Conservation (phyloP, 169 alveolate genomes). For the Cardiosporidium cionae region DNA sequence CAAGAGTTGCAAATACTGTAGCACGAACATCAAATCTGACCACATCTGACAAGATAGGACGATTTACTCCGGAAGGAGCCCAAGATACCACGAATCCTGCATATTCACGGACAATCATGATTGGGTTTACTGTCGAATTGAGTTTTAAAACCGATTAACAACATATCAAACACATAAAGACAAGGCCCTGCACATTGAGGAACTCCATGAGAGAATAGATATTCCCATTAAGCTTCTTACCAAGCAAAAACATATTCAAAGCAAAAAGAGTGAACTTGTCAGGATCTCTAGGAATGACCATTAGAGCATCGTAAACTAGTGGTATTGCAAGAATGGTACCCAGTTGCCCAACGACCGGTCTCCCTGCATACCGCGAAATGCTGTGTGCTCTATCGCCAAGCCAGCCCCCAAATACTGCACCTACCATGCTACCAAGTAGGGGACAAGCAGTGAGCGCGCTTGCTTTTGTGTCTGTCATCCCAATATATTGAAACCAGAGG, state of each 20-base stretch:
- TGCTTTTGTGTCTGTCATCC: slow-evolving; percentile 69
- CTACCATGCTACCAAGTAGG: slow-evolving; percentile 71
- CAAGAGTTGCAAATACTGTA: slow-evolving; percentile 63
- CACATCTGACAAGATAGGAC: slow-evolving; percentile 76
- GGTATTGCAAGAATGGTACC: slow-evolving; percentile 52
- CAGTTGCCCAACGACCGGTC: slow-evolving; percentile 55
- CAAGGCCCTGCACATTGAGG: too few relatives aligned
- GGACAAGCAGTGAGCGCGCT: slow-evolving; percentile 66
- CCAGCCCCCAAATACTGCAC: slow-evolving; percentile 81
- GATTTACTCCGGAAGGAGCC: slow-evolving; percentile 51
- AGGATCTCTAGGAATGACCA: slow-evolving; percentile 47
- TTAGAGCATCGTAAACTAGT: slow-evolving; percentile 40
- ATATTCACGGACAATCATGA: not conserved
- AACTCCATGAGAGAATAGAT: not conserved
- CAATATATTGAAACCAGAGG: slow-evolving; percentile 71
- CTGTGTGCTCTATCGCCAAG: slow-evolving; percentile 64
- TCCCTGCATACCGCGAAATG: slow-evolving; percentile 60
- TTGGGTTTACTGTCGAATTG: too few relatives aligned
- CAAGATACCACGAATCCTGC: slow-evolving; percentile 38
- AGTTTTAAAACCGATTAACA: too few relatives aligned
- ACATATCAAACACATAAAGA: too few relatives aligned
- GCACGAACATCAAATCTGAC: slow-evolving; percentile 73
- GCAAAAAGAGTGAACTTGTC: slow-evolving; percentile 38
- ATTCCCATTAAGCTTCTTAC: slow-evolving; percentile 47
- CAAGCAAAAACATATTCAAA: slow-evolving; percentile 53